phyloP scores from a whole-genome alignment of 495 filamentous ascomycete species.

The Tuber magnatum region DNA sequence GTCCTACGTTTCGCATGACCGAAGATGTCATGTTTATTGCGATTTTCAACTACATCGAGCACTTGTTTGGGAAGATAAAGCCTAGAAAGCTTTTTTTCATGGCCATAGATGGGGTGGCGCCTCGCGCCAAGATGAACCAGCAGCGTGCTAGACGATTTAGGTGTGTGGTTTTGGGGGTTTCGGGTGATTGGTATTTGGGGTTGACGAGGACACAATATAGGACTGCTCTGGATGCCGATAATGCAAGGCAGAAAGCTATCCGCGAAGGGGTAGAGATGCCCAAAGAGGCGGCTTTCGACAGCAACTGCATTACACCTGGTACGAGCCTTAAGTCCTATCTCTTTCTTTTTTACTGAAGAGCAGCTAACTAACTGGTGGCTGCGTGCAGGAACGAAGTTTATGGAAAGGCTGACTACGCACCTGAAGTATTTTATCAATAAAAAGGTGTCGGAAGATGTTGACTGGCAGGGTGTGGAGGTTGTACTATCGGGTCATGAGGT shows the following conservation, averaged over 20 bases:
- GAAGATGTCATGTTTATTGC: constrained; percentile 99
- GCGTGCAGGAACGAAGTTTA: constrained; percentile 69
- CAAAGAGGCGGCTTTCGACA: constrained; percentile 92
- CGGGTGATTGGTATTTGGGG: neutral
- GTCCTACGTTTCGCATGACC: constrained; percentile 82
- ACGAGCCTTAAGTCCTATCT: constrained; percentile 5
- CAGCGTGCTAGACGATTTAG: constrained; percentile 92
- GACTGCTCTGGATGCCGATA: constrained; percentile 84
- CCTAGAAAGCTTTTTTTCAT: constrained; percentile 98
- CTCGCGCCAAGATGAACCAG: constrained; percentile 99
- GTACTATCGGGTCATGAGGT: constrained; percentile 97
- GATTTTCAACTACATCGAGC: constrained; percentile 99
- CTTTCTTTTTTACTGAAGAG: constrained; percentile 6
- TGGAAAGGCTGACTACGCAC: constrained; percentile 89
- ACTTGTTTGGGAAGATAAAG: constrained; percentile 97
- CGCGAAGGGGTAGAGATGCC: constrained; percentile 83
- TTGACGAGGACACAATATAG: constrained; percentile 8
- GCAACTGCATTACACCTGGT: constrained; percentile 97
- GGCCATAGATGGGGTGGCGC: constrained; percentile 97
- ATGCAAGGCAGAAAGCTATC: constrained; percentile 82
- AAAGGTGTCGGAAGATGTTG: constrained; percentile 91
- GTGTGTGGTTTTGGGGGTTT: neutral
- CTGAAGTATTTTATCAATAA: constrained; percentile 98
- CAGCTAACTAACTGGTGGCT: constrained; percentile 13
- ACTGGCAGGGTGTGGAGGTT: constrained; percentile 95